Base-by-base conservation (phyloP, 1,139 yeast species). In the Hansenula sp. region DNA sequence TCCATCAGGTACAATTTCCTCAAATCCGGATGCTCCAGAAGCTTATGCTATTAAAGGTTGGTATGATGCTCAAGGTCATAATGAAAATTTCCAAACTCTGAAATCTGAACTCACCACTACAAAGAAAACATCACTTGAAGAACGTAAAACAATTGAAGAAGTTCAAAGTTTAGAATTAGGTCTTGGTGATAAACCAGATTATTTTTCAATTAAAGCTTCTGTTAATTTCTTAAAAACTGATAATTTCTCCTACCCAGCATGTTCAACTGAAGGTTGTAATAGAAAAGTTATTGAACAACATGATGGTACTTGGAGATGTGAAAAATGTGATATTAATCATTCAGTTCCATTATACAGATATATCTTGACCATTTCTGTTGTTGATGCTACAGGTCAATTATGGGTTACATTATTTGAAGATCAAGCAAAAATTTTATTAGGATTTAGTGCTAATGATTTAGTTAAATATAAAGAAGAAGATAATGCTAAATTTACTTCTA, bases 361-460 rank as follows among this genome's bases (percentile, higher is more conserved):
- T 54, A 79, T 90, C 43, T 62, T 90, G 51, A 80, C 82, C 20
- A 65, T 81, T 39, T 77, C 88, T 4, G 75, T 89, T 12, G 73
- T 80, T 58, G 99, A 94, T 61, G 71, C 73, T 45, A 73, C 95
- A 3, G 95, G 90, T 21, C 92, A 84, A 60, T 65, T 89, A 46
- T 89, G 97, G 96, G 67, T 86, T 28, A 83, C 95, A 0, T 69
- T 86, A 42, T 94, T 94, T 58, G 96, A 92, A 60, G 92, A 83
- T 28, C 85, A 83, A 50, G 97, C 95, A 1, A 71, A 69, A 36
- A 69, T 70, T 48, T 64, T 94, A 36, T 65, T 92, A 41, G 92
- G 89, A 3, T 64, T 71, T 34, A 64, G 78, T 27, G 98, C 97
- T 1, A 71, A 76, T 36, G 88, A 84, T 37, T 64, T 90, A 46